Evolutionary conservation across 2,329 filamentous ascomycete genomes (phyloP).

Genomic region (Aspergillus oerlinghausenensis): DNA sequence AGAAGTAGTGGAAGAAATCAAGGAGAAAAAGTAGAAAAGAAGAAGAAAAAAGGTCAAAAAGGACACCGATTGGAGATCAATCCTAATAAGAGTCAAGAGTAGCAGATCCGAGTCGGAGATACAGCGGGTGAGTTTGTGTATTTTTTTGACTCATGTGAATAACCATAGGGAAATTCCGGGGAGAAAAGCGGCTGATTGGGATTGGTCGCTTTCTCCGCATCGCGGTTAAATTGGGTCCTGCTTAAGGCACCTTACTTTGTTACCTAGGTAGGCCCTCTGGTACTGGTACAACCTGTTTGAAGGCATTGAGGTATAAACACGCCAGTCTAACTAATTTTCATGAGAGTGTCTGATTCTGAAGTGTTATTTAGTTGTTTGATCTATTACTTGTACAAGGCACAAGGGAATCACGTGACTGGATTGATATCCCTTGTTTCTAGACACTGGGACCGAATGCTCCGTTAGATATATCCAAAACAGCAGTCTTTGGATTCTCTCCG

Average conservation of each 20-base stretch:
- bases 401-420: fast-evolving
- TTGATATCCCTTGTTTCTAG: not conserved
- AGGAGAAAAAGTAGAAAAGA: conserved; percentile 3
- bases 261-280: not conserved
- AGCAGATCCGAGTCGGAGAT: conserved; percentile 11
- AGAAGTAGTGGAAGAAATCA: conserved; percentile 1
- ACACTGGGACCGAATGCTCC: not conserved
- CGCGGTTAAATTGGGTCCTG: conserved; percentile 1
- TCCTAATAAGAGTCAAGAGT: conserved; percentile 2
- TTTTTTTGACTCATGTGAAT: conserved; percentile 21
- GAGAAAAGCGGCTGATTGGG: conserved; percentile 1
- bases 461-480: not conserved
- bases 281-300: too few relatives aligned
- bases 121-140: conserved; percentile 10
- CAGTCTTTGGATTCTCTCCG: not conserved
- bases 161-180: conserved; percentile 15
- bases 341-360: not conserved
- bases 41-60: conserved; percentile 5
- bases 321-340: not conserved
- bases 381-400: not conserved
- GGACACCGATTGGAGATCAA: not conserved
- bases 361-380: not conserved
- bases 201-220: not conserved
- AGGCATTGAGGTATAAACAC: not conserved
- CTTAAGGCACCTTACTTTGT: not conserved